These are phyloP conservation scores for Mortierella claussenii DNA, from an alignment of 192 early-diverging fungal genomes.

Conservation along the genomic window DNA sequence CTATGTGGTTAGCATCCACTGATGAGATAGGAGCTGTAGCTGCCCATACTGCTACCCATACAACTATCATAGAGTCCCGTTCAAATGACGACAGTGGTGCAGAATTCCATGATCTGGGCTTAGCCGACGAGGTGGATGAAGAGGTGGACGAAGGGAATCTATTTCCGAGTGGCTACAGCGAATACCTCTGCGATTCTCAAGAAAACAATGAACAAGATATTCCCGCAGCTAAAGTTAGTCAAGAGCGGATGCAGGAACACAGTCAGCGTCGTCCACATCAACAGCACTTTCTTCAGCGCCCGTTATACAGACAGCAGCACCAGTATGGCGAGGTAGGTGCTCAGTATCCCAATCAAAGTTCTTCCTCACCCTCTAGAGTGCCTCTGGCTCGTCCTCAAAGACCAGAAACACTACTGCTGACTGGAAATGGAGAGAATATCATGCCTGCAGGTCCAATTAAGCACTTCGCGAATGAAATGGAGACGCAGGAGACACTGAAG, in stretches of 20 bases:
- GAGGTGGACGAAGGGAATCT: not conserved
- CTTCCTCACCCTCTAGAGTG: not conserved
- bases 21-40: not conserved
- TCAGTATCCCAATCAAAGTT: not conserved
- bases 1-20: not conserved
- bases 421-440: no score
- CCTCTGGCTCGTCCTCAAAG: not conserved
- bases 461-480: slow-evolving; percentile 24
- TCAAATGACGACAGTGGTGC: not conserved
- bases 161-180: no score
- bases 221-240: not conserved
- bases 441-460: no score
- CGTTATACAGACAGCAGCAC: no score
- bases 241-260: not conserved
- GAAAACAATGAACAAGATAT: not conserved
- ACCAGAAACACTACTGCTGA: not conserved
- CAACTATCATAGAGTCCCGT: no score
- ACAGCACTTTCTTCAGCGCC: no score
- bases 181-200: no score
- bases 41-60: not conserved
- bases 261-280: no score
- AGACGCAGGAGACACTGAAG: slow-evolving; percentile 42
- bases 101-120: not conserved
- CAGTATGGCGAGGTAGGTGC: no score
- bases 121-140: not conserved